Percentiles rank a stretch among this genome's conserved stretches.
phyloP scores from a whole-genome alignment of 106 monocot genomes.

The Hemerocallis citrina region DNA sequence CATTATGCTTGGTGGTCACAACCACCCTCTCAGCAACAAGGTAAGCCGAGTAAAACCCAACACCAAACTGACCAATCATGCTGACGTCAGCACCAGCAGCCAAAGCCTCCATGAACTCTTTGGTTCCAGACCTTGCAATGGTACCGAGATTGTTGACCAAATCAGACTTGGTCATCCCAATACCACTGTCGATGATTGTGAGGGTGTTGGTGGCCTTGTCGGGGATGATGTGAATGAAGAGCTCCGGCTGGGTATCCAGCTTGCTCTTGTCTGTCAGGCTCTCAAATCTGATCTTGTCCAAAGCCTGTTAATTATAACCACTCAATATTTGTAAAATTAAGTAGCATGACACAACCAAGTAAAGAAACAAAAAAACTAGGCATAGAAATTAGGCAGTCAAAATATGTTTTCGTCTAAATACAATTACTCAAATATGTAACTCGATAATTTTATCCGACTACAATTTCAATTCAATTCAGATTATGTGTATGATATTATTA shows the following conservation, averaged over 20 bases:
- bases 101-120: slow-evolving; percentile 80
- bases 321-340: too few relatives aligned
- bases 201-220: slow-evolving; percentile 65
- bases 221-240: slow-evolving; percentile 70
- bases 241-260: slow-evolving; percentile 72
- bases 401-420: too few relatives aligned
- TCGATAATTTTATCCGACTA: too few relatives aligned
- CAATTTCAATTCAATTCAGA: too few relatives aligned
- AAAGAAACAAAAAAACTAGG: too few relatives aligned
- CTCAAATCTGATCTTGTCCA: slow-evolving; percentile 78
- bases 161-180: slow-evolving; percentile 75
- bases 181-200: slow-evolving; percentile 61
- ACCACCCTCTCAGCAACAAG: slow-evolving; percentile 71
- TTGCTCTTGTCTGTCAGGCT: slow-evolving; percentile 75
- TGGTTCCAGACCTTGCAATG: slow-evolving; percentile 67
- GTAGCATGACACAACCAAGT: too few relatives aligned
- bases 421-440: too few relatives aligned
- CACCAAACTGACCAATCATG: slow-evolving; percentile 80
- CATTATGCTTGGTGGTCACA: slow-evolving; percentile 61
- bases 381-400: too few relatives aligned
- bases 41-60: slow-evolving; percentile 67
- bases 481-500: too few relatives aligned
- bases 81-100: slow-evolving; percentile 78
- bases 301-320: slow-evolving; percentile 42
- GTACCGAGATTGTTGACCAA: slow-evolving; percentile 79